Evolutionary conservation across 805 yeast species (phyloP).

Genomic region (Yarrowia alimentaria): DNA sequence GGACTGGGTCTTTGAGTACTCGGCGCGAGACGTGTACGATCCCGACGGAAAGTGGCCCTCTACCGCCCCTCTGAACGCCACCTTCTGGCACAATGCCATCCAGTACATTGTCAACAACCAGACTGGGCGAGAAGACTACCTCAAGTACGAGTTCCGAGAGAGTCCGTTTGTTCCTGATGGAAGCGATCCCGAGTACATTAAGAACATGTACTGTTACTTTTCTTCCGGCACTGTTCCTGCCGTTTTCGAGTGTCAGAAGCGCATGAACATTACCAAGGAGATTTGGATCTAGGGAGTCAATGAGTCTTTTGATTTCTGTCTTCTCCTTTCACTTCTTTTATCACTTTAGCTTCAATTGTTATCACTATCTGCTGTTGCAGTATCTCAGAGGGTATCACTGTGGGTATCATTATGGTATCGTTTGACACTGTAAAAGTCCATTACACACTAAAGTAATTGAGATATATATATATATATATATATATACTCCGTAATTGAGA

Average conservation of each 20-base stretch:
- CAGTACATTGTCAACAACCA: conserved; percentile 44
- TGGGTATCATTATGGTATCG: too few relatives aligned
- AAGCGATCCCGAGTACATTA: conserved; percentile 39
- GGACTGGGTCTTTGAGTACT: conserved; percentile 60
- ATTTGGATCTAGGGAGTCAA: conserved; percentile 6
- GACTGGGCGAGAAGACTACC: conserved; percentile 47
- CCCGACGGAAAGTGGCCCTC: conserved; percentile 60
- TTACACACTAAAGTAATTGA: too few relatives aligned
- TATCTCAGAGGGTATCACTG: too few relatives aligned
- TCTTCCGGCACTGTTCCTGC: conserved; percentile 36
- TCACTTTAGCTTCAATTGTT: too few relatives aligned
- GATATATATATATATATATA: too few relatives aligned
- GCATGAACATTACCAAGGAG: conserved; percentile 28
- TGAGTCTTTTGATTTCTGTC: background rate
- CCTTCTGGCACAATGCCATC: conserved; percentile 55
- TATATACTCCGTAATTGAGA: too few relatives aligned
- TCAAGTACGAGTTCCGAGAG: conserved; percentile 50
- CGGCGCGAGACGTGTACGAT: conserved; percentile 41
- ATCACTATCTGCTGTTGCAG: too few relatives aligned
- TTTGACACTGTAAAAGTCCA: too few relatives aligned
- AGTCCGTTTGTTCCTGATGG: conserved; percentile 56
- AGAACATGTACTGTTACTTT: conserved; percentile 44
- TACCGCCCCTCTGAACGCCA: conserved; percentile 60
- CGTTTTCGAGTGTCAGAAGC: conserved; percentile 32
- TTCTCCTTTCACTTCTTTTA: too few relatives aligned